Percentiles rank a stretch among this genome's conserved stretches.
Conservation (phyloP, 225 moss, liverwort and hornwort genomes). For the Polytrichum commune region DNA sequence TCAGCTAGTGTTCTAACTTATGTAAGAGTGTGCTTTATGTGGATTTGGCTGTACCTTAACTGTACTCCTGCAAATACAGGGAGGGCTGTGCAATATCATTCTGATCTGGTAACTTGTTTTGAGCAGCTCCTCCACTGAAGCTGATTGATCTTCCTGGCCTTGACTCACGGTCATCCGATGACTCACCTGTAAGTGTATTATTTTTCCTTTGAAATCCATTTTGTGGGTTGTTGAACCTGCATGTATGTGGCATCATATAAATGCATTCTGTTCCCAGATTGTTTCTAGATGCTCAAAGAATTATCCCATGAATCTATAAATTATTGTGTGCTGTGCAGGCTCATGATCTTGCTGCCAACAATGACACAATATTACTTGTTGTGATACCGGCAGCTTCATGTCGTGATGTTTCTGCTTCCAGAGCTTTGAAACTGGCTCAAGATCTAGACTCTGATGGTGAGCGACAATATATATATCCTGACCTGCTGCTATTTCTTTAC, state of each 20-base stretch:
- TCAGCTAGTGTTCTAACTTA: not conserved
- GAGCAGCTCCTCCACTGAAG: constrained; percentile 89
- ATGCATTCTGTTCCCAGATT: no score
- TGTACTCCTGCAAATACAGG: no score
- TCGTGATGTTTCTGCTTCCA: constrained; percentile 82
- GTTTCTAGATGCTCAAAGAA: no score
- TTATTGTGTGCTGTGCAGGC: constrained; percentile 45
- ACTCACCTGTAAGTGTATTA: constrained; percentile 69
- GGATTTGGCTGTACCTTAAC: no score
- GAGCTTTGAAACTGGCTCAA: constrained; percentile 93
- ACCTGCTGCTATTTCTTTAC: no score
- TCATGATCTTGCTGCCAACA: constrained; percentile 82
- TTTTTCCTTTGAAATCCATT: not conserved
- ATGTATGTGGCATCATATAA: not conserved
- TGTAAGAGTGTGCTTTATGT: not conserved
- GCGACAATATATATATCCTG: not conserved
- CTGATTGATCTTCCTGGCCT: constrained; percentile 95
- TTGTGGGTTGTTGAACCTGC: not conserved
- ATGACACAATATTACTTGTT: constrained; percentile 82
- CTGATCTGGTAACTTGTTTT: constrained; percentile 1
- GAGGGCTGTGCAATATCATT: no score
- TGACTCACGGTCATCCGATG: constrained; percentile 71
- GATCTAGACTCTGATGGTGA: constrained; percentile 93
- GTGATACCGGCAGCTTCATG: constrained; percentile 89
- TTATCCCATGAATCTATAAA: not conserved